phyloP scores from a whole-genome alignment of 768 basidiomycete species.

The Termitomyces sp. region DNA sequence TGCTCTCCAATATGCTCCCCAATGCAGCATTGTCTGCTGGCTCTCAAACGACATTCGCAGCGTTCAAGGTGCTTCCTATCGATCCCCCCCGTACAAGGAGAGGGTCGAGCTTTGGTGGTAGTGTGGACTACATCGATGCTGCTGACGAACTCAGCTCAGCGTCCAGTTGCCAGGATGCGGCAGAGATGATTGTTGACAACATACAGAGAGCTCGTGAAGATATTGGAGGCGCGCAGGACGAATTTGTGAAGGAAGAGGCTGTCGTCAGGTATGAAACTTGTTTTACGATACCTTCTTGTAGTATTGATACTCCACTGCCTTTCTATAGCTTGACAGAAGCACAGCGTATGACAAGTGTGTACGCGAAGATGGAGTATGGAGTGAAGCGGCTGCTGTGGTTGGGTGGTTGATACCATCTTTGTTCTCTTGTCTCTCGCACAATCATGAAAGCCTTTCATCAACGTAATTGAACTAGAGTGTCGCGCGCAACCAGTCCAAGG shows the following conservation, averaged over 20 bases:
- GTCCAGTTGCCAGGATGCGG: conserved; percentile 72
- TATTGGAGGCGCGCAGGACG: conserved; percentile 44
- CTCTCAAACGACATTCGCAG: conserved; percentile 52
- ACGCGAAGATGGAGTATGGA: conserved; percentile 92
- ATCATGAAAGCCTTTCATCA: not conserved
- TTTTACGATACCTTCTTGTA: conserved; percentile 5
- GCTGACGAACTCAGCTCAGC: conserved; percentile 63
- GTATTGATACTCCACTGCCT: conserved; percentile 13
- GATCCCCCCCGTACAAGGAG: conserved; percentile 55
- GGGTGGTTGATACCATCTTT: conserved; percentile 45
- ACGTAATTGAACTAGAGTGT: not conserved
- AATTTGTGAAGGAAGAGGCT: conserved; percentile 64
- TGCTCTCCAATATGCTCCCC: conserved; percentile 36
- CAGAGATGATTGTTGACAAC: conserved; percentile 69
- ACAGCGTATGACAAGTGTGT: conserved; percentile 78
- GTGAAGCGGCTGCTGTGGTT: conserved; percentile 90
- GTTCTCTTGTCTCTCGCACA: not conserved
- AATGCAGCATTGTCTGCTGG: conserved; percentile 30
- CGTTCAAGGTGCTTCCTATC: conserved; percentile 80
- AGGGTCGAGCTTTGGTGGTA: conserved; percentile 44
- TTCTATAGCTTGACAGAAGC: conserved; percentile 72
- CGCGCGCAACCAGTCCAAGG: not conserved
- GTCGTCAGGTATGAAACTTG: conserved; percentile 67
- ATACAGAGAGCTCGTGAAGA: conserved; percentile 69
- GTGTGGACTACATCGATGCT: conserved; percentile 45